A percentile compares a stretch with the other conserved stretches of the same genome.
Evolutionary conservation across 768 basidiomycete genomes (phyloP).

Genomic region (Lentinus brumalis): DNA sequence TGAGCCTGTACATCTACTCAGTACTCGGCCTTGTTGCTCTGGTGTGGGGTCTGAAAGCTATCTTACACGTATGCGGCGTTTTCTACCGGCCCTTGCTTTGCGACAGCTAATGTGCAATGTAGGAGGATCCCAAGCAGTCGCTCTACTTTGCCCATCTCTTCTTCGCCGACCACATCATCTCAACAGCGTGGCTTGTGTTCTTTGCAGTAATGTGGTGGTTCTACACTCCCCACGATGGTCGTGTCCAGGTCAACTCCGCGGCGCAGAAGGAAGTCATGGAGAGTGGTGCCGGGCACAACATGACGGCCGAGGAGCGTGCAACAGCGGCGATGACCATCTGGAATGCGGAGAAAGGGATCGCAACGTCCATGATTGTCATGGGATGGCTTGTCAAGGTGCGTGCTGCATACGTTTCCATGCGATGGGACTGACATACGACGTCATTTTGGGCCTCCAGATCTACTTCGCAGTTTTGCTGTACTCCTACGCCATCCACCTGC

Average conservation of each 20-base stretch:
- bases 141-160: conserved; percentile 92
- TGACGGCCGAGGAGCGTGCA: conserved; percentile 67
- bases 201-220: conserved; percentile 92
- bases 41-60: conserved; percentile 85
- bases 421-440: not conserved
- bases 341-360: conserved; percentile 86
- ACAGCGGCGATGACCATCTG: conserved; percentile 81
- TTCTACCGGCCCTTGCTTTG: conserved; percentile 7
- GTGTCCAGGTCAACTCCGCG: conserved; percentile 73
- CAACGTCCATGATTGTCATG: conserved; percentile 70
- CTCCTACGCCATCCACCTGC: conserved; percentile 91
- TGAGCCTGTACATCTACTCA: conserved; percentile 93
- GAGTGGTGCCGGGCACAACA: conserved; percentile 48
- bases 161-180: conserved; percentile 88
- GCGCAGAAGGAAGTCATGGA: conserved; percentile 89
- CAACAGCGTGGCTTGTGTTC: conserved; percentile 88
- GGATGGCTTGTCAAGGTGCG: conserved; percentile 91
- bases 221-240: conserved; percentile 90
- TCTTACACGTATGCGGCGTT: conserved; percentile 69
- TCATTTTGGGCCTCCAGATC: conserved; percentile 48
- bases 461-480: conserved; percentile 92
- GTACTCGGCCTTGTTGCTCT: conserved; percentile 77
- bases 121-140: conserved; percentile 89
- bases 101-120: conserved; percentile 14
- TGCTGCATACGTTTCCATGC: not conserved